Evolutionary conservation across 305 asterid species (phyloP).

Genomic region (Fraxinus sp.): DNA sequence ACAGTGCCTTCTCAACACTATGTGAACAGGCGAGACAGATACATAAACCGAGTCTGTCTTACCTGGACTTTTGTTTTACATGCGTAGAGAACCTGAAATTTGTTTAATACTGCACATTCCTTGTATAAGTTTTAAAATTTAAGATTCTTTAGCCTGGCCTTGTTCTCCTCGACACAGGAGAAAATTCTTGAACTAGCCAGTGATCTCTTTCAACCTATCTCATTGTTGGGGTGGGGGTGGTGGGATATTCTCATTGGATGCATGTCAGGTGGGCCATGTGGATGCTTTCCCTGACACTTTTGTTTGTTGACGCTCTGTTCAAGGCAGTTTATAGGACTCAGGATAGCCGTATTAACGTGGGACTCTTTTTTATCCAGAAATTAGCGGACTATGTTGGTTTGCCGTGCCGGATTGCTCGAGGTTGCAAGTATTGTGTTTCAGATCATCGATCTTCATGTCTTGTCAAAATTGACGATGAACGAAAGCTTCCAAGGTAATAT

Average conservation of each 20-base stretch:
- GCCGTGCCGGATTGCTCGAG: slow-evolving; percentile 94
- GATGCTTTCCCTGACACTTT: neutral
- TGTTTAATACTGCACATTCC: neutral
- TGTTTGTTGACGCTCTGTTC: neutral
- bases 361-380: slow-evolving; percentile 53
- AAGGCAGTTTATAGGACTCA: neutral
- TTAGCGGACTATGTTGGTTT: slow-evolving; percentile 93
- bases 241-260: neutral
- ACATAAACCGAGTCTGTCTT: neutral
- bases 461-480: slow-evolving; percentile 70
- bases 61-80: neutral
- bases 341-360: slow-evolving; percentile 16
- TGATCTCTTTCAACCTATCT: neutral
- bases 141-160: neutral
- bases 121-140: neutral
- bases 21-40: neutral
- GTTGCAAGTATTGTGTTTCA: slow-evolving; percentile 85
- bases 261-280: neutral
- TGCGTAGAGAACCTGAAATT: neutral
- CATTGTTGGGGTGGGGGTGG: neutral
- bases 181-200: neutral
- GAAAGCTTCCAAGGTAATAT: slow-evolving; percentile 59
- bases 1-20: neutral
- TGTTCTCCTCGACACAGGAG: neutral
- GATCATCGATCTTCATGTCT: slow-evolving; percentile 94